Evolutionary conservation across 495 filamentous ascomycete species (phyloP), one percentile per base, ranked within the genome.

Genomic region (Aspergillus taichungensis): DNA sequence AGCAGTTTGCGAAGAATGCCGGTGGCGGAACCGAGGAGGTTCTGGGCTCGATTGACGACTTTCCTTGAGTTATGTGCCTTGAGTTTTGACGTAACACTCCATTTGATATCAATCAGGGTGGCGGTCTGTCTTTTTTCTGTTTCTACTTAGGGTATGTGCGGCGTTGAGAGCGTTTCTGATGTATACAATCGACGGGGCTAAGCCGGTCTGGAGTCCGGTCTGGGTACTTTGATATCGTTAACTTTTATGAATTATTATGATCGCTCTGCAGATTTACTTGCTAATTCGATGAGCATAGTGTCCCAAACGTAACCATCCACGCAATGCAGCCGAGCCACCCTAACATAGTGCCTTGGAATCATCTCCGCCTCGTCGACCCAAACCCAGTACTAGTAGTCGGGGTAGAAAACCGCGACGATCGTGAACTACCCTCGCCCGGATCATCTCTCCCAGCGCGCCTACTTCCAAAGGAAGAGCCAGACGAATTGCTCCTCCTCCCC

Each of bases 351-450:
- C 18, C 18, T 4, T 24, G 4, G 18, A 4, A 43, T 52, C 67
- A 95, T 53, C 90, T 77, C 45, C 92, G 74, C 46, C 75, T 79
- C 0, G 89, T 95, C 9, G 87, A 87, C 6, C 92, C 92, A 68
- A 94, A 97, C 1, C 92, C 92, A 6, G 89, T 95, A 51, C 83
- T 88, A 47, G 87, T 76, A 45, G 80, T 78, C 6, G 77, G 59
- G 12, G 68, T 62, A 3, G 79, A 76, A 63, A 61, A 67, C 60
- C 34, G 73, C 67, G 67, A 65, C 43, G 63, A 68, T n/a, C 66
- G 63, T 18, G 74, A 76, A 46, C 71, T 70, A 8, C 74, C 71
- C 49, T 74, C 74, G n/a, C 76, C 71, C 13, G 71, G 52, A 43
- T 73, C 69, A 40, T 52, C 47, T 0, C 35, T n/a, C 33, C 43